Evolutionary conservation across 2,329 filamentous ascomycete species (phyloP), one percentile per base, ranked within the genome.

Genomic region (Sporothrix phasma): DNA sequence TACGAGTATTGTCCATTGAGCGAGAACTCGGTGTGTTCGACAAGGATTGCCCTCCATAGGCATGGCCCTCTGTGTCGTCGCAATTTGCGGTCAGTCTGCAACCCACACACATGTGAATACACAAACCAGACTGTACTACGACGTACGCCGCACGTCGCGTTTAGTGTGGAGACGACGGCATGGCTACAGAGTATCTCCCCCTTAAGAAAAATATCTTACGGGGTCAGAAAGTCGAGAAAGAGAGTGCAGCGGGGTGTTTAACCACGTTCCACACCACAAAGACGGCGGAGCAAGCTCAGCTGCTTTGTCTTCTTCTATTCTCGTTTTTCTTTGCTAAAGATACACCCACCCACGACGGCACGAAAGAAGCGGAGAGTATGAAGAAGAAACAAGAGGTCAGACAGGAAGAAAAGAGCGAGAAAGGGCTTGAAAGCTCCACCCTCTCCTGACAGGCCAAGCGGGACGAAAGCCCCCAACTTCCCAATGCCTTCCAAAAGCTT

Each of bases 401-500:
- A 59, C 34, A 6, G 29, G 10, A 8, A 59, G 43, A 53, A 43
- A 39, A 17, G 39, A 49, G 51, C 49, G 46, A 58, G 46, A 45
- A 34, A 54, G n/a, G 4, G 61, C 41, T 41, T 31, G 19, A 47
- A 13, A n/a, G 45, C 17, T 53, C 43, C 47, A 56, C 59, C 31
- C 8, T 19, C 53, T 61, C 54, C 60, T 63, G 60, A 60, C 53
- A 51, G 29, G 53, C 45, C 60, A 63, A 61, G 51, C 46, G 60
- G 62, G 53, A 43, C 54, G 60, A 58, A 64, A 37, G 24, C 34
- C 43, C 29, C 29, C 47, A 17, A 10, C 10, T 58, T 39, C 34
- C 31, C n/a, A 56, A 24, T 26, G 31, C 34, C 53, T 39, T 41
- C 24, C 46, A 34, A 29, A n/a, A n/a, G n/a, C n/a, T 54, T 39